Conservation (phyloP, 2,329 filamentous ascomycete genomes). For the Daldinia eschscholtzii region DNA sequence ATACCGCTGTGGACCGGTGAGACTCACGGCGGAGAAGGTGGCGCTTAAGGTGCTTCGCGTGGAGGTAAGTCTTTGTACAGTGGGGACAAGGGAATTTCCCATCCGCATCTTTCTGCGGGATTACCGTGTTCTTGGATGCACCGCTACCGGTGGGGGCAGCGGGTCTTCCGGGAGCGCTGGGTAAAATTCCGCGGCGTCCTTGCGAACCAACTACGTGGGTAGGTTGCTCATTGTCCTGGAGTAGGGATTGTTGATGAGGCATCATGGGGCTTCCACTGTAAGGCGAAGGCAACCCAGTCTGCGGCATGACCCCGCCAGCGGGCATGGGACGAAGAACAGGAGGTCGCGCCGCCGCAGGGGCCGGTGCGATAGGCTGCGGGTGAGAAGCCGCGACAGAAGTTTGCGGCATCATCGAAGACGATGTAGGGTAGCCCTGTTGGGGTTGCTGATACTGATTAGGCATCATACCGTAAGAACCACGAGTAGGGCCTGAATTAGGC, state of each 20-base stretch:
- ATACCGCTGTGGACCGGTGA: conserved; percentile 13
- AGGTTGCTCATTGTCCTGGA: conserved; percentile 72
- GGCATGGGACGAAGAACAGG: conserved; percentile 78
- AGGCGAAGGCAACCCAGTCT: conserved; percentile 68
- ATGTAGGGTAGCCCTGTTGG: conserved; percentile 67
- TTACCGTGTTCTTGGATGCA: conserved; percentile 81
- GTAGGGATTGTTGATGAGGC: conserved; percentile 65
- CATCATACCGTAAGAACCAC: conserved; percentile 68
- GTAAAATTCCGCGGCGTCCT: conserved; percentile 89
- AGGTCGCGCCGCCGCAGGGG: conserved; percentile 70
- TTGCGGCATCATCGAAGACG: conserved; percentile 74
- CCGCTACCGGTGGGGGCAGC: conserved; percentile 79
- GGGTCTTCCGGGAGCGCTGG: conserved; percentile 88
- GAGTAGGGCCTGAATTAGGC: conserved; percentile 53
- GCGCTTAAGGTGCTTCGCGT: conserved; percentile 97
- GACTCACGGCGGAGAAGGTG: conserved; percentile 95
- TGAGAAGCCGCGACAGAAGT: conserved; percentile 75
- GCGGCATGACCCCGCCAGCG: conserved; percentile 72
- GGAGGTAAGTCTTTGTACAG: conserved; percentile 97
- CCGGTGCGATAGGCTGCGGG: conserved; percentile 81
- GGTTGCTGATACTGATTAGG: conserved; percentile 66
- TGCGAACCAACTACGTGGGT: conserved; percentile 96
- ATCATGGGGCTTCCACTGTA: conserved; percentile 71
- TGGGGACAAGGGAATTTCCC: conserved; percentile 98
- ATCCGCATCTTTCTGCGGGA: conserved; percentile 94